phyloP scores from a whole-genome alignment of 2,329 filamentous ascomycete genomes.

The Fusarium mangiferae region DNA sequence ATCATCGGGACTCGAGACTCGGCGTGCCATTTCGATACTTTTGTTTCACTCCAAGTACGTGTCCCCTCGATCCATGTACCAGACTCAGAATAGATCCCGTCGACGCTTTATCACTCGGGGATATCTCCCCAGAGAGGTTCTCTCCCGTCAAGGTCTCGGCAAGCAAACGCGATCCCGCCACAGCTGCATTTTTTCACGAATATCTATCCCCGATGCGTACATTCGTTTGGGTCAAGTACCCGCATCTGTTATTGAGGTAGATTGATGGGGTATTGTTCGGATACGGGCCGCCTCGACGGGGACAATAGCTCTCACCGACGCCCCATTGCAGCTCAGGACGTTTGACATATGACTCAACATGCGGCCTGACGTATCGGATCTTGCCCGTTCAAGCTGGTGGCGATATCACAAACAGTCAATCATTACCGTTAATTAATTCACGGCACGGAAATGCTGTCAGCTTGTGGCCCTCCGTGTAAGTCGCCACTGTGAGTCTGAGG shows the following conservation, averaged over 20 bases:
- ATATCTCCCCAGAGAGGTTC: not conserved
- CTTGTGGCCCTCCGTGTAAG: constrained; percentile 1
- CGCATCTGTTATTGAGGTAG: not conserved
- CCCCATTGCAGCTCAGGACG: not conserved
- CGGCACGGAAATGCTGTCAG: not conserved
- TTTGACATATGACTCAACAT: not conserved
- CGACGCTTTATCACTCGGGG: not conserved
- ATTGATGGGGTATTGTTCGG: not conserved
- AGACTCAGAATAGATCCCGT: not conserved
- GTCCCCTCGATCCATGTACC: not conserved
- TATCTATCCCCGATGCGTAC: not conserved
- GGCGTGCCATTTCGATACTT: not conserved
- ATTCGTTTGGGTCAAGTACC: not conserved
- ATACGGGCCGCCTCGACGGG: not conserved
- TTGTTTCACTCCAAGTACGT: not conserved
- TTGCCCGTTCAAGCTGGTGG: not conserved
- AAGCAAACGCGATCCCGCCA: not conserved
- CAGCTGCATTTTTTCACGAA: not conserved
- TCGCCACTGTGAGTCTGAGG: constrained; percentile 4
- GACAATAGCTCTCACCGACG: not conserved
- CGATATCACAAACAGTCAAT: not conserved
- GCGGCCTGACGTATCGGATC: not conserved
- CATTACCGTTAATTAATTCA: constrained; percentile 1
- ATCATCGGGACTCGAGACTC: not conserved
- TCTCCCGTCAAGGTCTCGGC: not conserved